Evolutionary conservation across 2,329 filamentous ascomycete species (phyloP).

Genomic region (Colletotrichum sojae): DNA sequence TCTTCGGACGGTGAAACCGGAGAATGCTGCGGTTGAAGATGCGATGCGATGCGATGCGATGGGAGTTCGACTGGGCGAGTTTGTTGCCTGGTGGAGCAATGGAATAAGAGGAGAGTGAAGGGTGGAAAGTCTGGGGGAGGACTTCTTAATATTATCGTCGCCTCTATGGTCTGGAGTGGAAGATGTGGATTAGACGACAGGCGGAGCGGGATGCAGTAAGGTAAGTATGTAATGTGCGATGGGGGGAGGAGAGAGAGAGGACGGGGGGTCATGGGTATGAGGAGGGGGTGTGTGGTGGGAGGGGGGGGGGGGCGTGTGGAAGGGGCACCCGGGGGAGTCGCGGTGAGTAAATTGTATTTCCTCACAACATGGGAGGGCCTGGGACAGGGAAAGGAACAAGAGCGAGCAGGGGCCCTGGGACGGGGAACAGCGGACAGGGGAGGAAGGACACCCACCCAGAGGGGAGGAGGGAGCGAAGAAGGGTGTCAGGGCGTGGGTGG

Average conservation of each 20-base stretch:
- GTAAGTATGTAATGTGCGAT: slow-evolving; percentile 38
- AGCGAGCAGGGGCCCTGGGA: slow-evolving; percentile 35
- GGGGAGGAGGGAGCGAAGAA: neutral
- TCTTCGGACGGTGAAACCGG: slow-evolving; percentile 15
- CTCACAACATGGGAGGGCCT: slow-evolving; percentile 32
- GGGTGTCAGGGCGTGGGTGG: slow-evolving; percentile 12
- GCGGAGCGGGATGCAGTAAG: slow-evolving; percentile 38
- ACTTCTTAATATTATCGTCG: slow-evolving; percentile 42
- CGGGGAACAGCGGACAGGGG: no score
- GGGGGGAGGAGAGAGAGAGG: slow-evolving; percentile 9
- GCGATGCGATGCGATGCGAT: slow-evolving; percentile 2
- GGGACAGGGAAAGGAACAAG: slow-evolving; percentile 30
- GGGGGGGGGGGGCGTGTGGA: slow-evolving; percentile 4
- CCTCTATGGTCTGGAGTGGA: slow-evolving; percentile 22
- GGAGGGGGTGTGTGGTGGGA: slow-evolving; percentile 11
- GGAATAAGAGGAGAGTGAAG: slow-evolving; percentile 36
- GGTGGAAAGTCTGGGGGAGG: slow-evolving; percentile 43
- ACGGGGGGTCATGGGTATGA: slow-evolving; percentile 24
- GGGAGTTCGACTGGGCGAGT: slow-evolving; percentile 14
- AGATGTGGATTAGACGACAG: slow-evolving; percentile 39
- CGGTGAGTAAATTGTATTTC: slow-evolving; percentile 39
- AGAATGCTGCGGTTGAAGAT: slow-evolving; percentile 33
- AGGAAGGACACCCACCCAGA: slow-evolving; percentile 3
- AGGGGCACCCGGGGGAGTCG: slow-evolving; percentile 28
- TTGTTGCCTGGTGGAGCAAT: slow-evolving; percentile 38